Percentiles rank a stretch among this genome's conserved stretches.
phyloP scores from a whole-genome alignment of 805 yeast genomes.

The Hanseniaspora vineae region DNA sequence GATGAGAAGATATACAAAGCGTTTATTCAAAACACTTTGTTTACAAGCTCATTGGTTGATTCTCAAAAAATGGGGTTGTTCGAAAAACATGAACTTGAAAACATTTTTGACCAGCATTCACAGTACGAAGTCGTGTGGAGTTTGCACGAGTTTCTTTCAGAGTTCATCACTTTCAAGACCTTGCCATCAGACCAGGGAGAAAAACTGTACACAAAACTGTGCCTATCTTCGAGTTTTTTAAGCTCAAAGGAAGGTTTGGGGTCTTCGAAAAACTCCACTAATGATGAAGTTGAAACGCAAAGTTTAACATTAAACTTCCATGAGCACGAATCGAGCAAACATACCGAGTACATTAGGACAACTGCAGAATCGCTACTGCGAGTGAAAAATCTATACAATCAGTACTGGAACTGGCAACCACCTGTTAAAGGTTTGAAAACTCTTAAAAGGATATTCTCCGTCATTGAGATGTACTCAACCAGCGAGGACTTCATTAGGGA shows the following conservation, averaged over 20 bases:
- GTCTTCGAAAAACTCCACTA: too few species aligned
- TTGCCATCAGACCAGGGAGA: constrained; percentile 19
- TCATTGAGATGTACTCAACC: constrained; percentile 17
- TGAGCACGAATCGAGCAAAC: too few species aligned
- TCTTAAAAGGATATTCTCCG: constrained; percentile 19
- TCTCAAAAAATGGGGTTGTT: constrained; percentile 10
- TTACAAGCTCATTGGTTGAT: constrained; percentile 15
- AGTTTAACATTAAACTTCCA: too few species aligned
- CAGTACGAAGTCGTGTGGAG: constrained; percentile 32
- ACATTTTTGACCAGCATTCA: constrained; percentile 20
- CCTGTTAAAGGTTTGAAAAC: constrained; percentile 21
- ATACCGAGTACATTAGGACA: background rate
- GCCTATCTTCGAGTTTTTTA: background rate
- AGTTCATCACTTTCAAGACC: constrained; percentile 22
- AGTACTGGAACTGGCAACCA: constrained; percentile 22
- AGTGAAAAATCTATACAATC: constrained; percentile 16
- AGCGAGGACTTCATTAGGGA: constrained; percentile 13
- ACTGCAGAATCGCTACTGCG: constrained; percentile 14
- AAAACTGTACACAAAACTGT: background rate
- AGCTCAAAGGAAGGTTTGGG: too few species aligned
- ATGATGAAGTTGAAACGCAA: too few species aligned
- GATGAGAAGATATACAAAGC: constrained; percentile 16
- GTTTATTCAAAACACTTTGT: constrained; percentile 16
- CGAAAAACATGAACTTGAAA: constrained; percentile 11
- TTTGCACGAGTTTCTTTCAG: constrained; percentile 27